Evolutionary conservation across 169 alveolate genomes (phyloP).

Genomic region (Plasmodium falciparum): DNA sequence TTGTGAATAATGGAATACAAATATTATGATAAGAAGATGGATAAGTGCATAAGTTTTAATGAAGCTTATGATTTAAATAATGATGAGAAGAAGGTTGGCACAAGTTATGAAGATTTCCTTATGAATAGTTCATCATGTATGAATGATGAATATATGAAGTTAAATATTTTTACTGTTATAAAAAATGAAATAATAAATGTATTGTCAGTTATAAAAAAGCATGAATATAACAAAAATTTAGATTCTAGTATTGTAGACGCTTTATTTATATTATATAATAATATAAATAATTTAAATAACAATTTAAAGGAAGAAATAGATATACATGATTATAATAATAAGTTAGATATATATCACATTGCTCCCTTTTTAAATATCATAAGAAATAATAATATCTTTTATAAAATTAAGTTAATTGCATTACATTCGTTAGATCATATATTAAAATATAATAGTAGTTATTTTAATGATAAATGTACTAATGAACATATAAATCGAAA

Average conservation of each 20-base stretch:
- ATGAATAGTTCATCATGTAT: neutral
- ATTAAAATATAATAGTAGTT: constrained; percentile 37
- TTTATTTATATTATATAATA: constrained; percentile 66
- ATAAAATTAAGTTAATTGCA: constrained; percentile 58
- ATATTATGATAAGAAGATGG: constrained; percentile 31
- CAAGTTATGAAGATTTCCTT: neutral
- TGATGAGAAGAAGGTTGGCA: constrained; percentile 9
- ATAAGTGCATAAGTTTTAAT: constrained; percentile 10
- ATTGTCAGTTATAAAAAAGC: constrained; percentile 63
- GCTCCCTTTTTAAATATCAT: constrained; percentile 77
- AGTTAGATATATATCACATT: constrained; percentile 74
- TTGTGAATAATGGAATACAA: constrained; percentile 54
- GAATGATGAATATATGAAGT: constrained; percentile 39
- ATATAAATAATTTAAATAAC: constrained; percentile 62
- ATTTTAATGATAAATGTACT: constrained; percentile 33
- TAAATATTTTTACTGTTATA: constrained; percentile 70
- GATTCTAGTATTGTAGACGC: constrained; percentile 75
- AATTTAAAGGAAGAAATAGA: constrained; percentile 42
- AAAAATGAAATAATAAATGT: constrained; percentile 77
- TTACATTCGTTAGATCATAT: constrained; percentile 72
- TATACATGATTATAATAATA: constrained; percentile 43
- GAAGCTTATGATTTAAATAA: constrained; percentile 1
- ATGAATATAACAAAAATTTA: constrained; percentile 66
- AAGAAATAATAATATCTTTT: constrained; percentile 73
- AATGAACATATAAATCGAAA: constrained; percentile 6